Percentiles rank a stretch among this genome's conserved stretches.
Conservation (phyloP, 768 basidiomycete genomes). For the Hypholoma fasciculare region DNA sequence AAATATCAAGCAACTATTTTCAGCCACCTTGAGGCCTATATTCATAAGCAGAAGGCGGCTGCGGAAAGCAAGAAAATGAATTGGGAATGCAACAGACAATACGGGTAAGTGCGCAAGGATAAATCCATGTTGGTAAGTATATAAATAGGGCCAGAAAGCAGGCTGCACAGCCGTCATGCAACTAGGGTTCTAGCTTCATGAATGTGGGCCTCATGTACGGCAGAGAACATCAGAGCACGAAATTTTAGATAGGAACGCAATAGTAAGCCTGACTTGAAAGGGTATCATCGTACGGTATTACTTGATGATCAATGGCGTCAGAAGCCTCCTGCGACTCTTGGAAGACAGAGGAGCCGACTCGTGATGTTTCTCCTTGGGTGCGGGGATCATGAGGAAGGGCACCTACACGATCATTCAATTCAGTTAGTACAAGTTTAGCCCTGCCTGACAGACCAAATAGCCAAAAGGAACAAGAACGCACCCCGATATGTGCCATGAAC, state of each 20-base stretch:
- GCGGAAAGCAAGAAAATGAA: slow-evolving; percentile 15
- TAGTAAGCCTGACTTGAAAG: not conserved
- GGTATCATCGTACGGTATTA: slow-evolving; percentile 1
- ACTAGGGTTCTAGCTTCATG: not conserved
- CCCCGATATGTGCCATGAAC: slow-evolving; percentile 51
- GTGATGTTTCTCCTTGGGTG: slow-evolving; percentile 28
- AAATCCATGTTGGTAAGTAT: not conserved
- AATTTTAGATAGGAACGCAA: not conserved
- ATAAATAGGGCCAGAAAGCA: not conserved
- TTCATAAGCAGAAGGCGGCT: not conserved
- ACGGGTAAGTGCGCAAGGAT: not conserved
- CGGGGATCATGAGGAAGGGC: slow-evolving; percentile 42
- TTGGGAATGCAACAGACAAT: slow-evolving; percentile 10
- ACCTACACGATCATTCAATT: slow-evolving; percentile 24
- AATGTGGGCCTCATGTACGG: not conserved
- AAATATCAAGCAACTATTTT: not conserved
- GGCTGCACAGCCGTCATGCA: not conserved
- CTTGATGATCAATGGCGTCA: slow-evolving; percentile 33
- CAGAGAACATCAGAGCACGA: not conserved
- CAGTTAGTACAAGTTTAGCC: not conserved
- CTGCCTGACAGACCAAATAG: not conserved
- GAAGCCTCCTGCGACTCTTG: slow-evolving; percentile 25
- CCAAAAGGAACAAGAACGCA: slow-evolving; percentile 23
- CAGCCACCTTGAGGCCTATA: not conserved
- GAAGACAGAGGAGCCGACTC: slow-evolving; percentile 20